A percentile compares a stretch with the other conserved stretches of the same genome.
Conservation (phyloP, 1,139 yeast genomes). For the Debaryomyces psychrophilus region DNA sequence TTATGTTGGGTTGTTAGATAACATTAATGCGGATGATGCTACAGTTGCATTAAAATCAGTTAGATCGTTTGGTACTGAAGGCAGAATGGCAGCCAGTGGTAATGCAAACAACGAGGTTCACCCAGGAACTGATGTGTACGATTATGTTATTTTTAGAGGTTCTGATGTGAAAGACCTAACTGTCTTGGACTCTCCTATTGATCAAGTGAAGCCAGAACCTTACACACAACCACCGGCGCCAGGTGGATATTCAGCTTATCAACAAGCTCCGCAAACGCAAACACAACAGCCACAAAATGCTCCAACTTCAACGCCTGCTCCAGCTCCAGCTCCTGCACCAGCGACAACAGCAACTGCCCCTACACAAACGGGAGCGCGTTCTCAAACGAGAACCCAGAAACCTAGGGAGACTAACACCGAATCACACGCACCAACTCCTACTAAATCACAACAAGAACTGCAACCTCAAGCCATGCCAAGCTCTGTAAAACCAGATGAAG, state of each 20-base stretch:
- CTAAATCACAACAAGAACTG: constrained; percentile 11
- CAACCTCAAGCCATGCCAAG: constrained; percentile 10
- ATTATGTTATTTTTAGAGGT: constrained; percentile 85
- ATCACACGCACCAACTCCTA: constrained; percentile 14
- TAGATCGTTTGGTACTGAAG: constrained; percentile 90
- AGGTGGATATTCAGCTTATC: constrained; percentile 18
- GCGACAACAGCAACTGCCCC: constrained; percentile 14
- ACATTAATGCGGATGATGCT: constrained; percentile 87
- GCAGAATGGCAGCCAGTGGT: constrained; percentile 62
- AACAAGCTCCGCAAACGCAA: constrained; percentile 20
- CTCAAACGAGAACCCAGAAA: constrained; percentile 13
- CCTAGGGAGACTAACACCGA: constrained; percentile 10
- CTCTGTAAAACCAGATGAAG: constrained; percentile 12
- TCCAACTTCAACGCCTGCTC: constrained; percentile 25
- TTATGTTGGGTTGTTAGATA: constrained; percentile 85
- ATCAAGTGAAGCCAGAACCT: constrained; percentile 50
- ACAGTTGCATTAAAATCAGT: constrained; percentile 86
- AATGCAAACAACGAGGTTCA: constrained; percentile 74
- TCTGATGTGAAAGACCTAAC: constrained; percentile 89
- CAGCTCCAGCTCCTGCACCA: too few relatives aligned
- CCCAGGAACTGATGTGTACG: constrained; percentile 74
- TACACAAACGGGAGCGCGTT: constrained; percentile 14
- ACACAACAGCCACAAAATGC: constrained; percentile 29
- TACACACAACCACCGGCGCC: constrained; percentile 18
- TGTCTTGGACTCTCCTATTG: constrained; percentile 71